Evolutionary conservation across 192 early-diverging fungal species (phyloP).

Genomic region (Spinellus fusiger): DNA sequence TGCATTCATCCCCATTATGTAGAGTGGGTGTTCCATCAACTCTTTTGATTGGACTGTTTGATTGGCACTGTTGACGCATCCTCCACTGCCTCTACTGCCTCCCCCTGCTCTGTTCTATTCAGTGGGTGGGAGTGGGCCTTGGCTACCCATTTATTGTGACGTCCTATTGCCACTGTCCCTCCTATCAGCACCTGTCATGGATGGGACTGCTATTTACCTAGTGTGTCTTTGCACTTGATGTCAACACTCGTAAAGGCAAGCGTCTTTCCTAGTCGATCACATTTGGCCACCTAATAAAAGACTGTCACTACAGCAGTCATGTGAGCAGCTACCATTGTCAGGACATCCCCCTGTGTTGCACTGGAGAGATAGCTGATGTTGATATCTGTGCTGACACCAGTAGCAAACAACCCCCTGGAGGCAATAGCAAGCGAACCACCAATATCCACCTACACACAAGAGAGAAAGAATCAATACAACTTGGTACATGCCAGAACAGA

Average conservation of each 20-base stretch:
- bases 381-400: conserved; percentile 52
- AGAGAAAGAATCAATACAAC: not conserved
- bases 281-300: conserved; percentile 35
- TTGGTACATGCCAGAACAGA: not conserved
- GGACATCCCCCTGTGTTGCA: conserved; percentile 38
- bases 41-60: too few relatives aligned
- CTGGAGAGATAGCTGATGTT: conserved; percentile 48
- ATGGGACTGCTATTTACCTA: not conserved
- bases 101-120: not conserved
- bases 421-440: conserved; percentile 52
- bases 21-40: too few relatives aligned
- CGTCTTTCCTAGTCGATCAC: conserved; percentile 47
- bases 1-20: too few relatives aligned
- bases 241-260: conserved; percentile 47
- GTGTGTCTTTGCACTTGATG: not conserved
- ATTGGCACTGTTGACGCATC: too few relatives aligned
- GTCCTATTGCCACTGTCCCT: conserved; percentile 36
- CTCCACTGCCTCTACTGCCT: too few relatives aligned
- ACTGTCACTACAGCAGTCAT: not conserved
- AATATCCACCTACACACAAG: conserved; percentile 26
- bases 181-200: not conserved
- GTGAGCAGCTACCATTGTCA: conserved; percentile 31
- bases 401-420: conserved; percentile 41
- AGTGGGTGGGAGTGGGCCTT: conserved; percentile 20
- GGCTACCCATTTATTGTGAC: conserved; percentile 53